Conservation (phyloP, 805 yeast species). For the Cyberlindnera nakhonratchasimensis region DNA sequence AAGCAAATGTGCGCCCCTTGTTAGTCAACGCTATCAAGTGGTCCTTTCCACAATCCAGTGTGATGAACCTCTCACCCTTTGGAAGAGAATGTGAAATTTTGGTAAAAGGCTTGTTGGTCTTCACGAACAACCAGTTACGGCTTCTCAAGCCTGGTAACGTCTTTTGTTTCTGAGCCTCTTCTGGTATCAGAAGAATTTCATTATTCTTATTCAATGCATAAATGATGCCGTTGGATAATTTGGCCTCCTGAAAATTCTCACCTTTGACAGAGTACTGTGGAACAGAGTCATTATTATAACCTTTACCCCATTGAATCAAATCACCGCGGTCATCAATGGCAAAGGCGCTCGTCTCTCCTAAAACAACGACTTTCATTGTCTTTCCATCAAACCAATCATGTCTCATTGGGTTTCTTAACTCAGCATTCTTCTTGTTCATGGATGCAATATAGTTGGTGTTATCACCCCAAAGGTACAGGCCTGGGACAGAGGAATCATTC, state of each 20-base stretch:
- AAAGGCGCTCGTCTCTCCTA: conserved; percentile 41
- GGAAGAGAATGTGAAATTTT: conserved; percentile 8
- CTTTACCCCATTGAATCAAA: conserved; percentile 67
- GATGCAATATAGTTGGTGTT: conserved; percentile 39
- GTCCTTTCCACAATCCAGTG: conserved; percentile 56
- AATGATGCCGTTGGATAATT: conserved; percentile 50
- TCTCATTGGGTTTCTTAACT: conserved; percentile 53
- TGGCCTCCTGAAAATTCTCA: conserved; percentile 40
- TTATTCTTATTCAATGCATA: conserved; percentile 43
- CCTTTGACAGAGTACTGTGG: conserved; percentile 43
- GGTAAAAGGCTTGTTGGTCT: conserved; percentile 10
- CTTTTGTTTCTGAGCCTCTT: conserved; percentile 13
- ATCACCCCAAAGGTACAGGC: conserved; percentile 64
- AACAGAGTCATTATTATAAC: conserved; percentile 29
- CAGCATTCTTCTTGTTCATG: conserved; percentile 27
- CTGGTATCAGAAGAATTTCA: conserved; percentile 36
- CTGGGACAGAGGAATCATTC: conserved; percentile 44
- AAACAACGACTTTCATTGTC: conserved; percentile 51
- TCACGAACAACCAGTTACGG: conserved; percentile 17
- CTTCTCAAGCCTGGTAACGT: conserved; percentile 7
- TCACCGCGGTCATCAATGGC: conserved; percentile 71
- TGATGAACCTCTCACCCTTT: conserved; percentile 47
- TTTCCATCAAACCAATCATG: conserved; percentile 60
- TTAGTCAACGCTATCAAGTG: conserved; percentile 48
- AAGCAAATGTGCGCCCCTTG: conserved; percentile 10